Evolutionary conservation across 2,329 filamentous ascomycete species (phyloP).

Genomic region (Ramularia endophylla): DNA sequence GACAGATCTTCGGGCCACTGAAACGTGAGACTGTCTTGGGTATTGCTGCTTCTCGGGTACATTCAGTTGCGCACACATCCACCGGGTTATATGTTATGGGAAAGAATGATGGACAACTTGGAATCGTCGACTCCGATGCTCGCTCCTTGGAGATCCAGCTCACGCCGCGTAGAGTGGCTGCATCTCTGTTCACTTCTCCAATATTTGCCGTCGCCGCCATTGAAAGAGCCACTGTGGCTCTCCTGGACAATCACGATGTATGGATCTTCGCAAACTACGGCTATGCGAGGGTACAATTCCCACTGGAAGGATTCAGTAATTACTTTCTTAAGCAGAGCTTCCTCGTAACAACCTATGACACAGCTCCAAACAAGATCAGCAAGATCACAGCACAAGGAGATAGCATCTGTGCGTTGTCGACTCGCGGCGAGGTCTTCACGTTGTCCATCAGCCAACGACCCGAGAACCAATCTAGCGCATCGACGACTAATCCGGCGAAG

Average conservation of each 20-base stretch:
- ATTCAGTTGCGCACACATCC: conserved; percentile 82
- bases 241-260: conserved; percentile 82
- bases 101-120: conserved; percentile 89
- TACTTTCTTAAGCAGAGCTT: conserved; percentile 62
- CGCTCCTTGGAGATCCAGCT: conserved; percentile 80
- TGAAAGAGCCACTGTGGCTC: conserved; percentile 77
- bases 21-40: conserved; percentile 81
- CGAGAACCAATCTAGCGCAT: conserved; percentile 57
- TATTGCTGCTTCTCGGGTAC: conserved; percentile 79
- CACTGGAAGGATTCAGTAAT: conserved; percentile 66
- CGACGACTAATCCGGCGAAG: conserved; percentile 88
- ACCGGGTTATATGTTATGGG: conserved; percentile 87
- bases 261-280: conserved; percentile 95
- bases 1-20: conserved; percentile 84
- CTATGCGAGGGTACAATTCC: conserved; percentile 85
- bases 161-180: conserved; percentile 78
- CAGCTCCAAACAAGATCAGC: conserved; percentile 60
- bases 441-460: conserved; percentile 65
- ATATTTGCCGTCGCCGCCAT: conserved; percentile 83
- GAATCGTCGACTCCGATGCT: conserved; percentile 90
- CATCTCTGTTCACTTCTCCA: conserved; percentile 65
- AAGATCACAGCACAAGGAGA: conserved; percentile 81
- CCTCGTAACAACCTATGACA: conserved; percentile 59
- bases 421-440: conserved; percentile 80
- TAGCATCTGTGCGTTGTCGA: conserved; percentile 83